Evolutionary conservation across 2,329 filamentous ascomycete genomes (phyloP), one percentile per base, ranked within the genome.

Genomic region (Aureobasidium pullulans): DNA sequence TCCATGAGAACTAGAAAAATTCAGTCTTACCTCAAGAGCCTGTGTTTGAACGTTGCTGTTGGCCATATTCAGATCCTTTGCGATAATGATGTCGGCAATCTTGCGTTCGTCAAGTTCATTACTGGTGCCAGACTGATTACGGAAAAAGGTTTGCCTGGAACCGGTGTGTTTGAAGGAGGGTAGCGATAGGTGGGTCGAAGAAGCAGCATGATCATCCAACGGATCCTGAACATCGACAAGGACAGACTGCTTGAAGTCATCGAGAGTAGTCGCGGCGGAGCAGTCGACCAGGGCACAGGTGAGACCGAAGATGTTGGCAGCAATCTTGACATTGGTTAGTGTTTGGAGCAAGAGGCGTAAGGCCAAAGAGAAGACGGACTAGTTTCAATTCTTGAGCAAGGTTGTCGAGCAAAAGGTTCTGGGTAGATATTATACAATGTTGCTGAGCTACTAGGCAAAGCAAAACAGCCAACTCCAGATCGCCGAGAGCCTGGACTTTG

Each of bases 391-490:
- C 90, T 56, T 84, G 80, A 44, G 86, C 80, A n/a, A 96, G 77
- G 64, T 85, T 81, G 71, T 88, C 80, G 60, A 93, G 74, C 56
- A 78, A 75, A 37, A 82, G 76, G 4, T 76, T 71, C 2, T 85
- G 82, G 15, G 89, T 88, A 73, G 90, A 87, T 68, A 97, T 84
- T 66, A 97, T 85, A 75, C 90, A 96, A 72, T 97, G 92, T 72
- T 96, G 89, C 64, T 86, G 82, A 61, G 86, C 85, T 63, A 91
- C 81, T 54, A 97, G 82, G 69, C 88, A 92, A 53, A 96, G 82
- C 42, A 97, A 80, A 13, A 88, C 77, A 28, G 93, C 94, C 61
- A 97, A 83, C 75, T 96, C 92, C 42, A 96, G 80, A 75, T 96
- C 92, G 68, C 87, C 89, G 63, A 97, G 79, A 65, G 84, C 81